Evolutionary conservation across 2,329 filamentous ascomycete species (phyloP), one percentile per base, ranked within the genome.

Genomic region (Scopulariopsis brevicaulis): DNA sequence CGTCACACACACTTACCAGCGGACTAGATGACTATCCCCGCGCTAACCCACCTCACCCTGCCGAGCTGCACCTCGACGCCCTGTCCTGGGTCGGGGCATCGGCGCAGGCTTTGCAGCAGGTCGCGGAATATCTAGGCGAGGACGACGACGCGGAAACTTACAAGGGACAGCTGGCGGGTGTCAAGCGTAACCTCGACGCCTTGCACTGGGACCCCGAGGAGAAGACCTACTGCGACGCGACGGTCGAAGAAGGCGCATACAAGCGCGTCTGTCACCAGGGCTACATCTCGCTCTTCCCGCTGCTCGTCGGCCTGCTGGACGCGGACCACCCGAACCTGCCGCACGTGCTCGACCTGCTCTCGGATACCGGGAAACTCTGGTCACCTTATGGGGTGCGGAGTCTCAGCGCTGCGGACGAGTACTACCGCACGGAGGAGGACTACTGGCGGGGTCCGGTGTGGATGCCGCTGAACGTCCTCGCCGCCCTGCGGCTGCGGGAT

Each of bases 61-160:
- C 90, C 66, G 94, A 99, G 81, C 81, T 99, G 55, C 93, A 99
- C 70, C 86, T 95, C 34, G 94, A 99, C 71, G 79, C 97, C 57
- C 88, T 99, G 70, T 89, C 89, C 56, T 99, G 94, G 94, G 88
- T 99, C 73, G 94, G 93, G 18, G 83, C 96, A 75, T 96, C 96
- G 90, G 87, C 89, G 46, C 85, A 87, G 63, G 86, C 88, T n/a
- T 82, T 99, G 58, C 80, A 84, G 65, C 88, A 87, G 63, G 89
- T 96, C 64, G 90, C 91, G 1, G 75, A 83, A 52, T 82, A 84
- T 28, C 79, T 97, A n/a, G 85, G 82, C 53, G 82, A 90, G 63
- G 72, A 74, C 0, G 91, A 96, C 37, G 93, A 97, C 63, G 85
- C 81, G 1, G 79, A 81, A 24, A 83, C 89, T 65, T 90, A 93